Evolutionary conservation across 1,284 basidiomycete genomes (phyloP), one percentile per base, ranked within the genome.

Genomic region (Ceratobasidium sp.): DNA sequence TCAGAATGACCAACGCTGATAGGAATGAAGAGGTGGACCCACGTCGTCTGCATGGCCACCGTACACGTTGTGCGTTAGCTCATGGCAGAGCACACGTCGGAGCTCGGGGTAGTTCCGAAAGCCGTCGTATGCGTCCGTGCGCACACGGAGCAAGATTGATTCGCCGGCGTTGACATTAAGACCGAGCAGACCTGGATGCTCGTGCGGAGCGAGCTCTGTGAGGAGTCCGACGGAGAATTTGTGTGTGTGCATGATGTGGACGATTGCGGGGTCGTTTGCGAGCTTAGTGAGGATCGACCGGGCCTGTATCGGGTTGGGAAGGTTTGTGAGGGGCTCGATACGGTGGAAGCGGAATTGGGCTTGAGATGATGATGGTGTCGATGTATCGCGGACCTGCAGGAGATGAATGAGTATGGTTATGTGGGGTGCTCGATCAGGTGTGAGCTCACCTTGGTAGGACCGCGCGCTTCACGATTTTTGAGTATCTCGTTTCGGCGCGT

Each of bases 121-220:
- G 3, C 91, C 91, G 75, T 91, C 89, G 75, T 91, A 91, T 2
- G 79, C 80, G 78, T 92, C 84, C 8, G 90, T 92, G n/a, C 90
- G 84, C 44, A 92, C 77, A 16, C 90, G 85, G 1, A 92, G 81
- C 78, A 88, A 88, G 76, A 93, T 91, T 35, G 84, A 80, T 77
- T 88, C 67, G 3, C 63, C 72, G 23, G 38, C 57, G 32, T 75
- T 75, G 16, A 70, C 85, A 78, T 93, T 93, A 54, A 92, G 83
- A 0, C 92, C 92, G 6, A 92, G 84, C 11, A 93, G 80, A 21
- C 87, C 82, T 0, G 91, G 91, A 71, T 90, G 85, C 78, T 92
- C 90, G 74, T 91, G 90, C 0, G 91, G 91, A 35, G 90, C 90
- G 46, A 93, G 86, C 80, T 93, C 91, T 0, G 90, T 91, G 28